Conservation (phyloP, 331 rosid genomes). For the Pyracantha coccinea region DNA sequence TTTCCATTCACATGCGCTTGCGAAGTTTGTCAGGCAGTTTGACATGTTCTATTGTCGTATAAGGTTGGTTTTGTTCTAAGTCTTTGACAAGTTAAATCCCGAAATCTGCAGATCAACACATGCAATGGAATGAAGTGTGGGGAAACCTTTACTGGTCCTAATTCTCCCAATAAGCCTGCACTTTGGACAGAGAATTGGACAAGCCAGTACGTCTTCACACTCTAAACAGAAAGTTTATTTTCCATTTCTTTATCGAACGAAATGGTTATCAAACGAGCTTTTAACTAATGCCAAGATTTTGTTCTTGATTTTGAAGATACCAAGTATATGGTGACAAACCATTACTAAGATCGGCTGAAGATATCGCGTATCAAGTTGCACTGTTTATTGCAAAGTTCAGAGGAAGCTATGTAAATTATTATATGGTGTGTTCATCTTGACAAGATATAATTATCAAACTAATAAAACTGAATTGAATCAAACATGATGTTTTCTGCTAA, state of each 20-base stretch:
- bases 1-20: background rate
- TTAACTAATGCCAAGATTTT: conserved; percentile 8
- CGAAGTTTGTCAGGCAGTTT: background rate
- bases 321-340: conserved; percentile 58
- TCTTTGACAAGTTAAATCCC: background rate
- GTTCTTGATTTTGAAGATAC: conserved; percentile 34
- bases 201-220: conserved; percentile 32
- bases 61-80: background rate
- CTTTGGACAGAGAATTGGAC: conserved; percentile 98
- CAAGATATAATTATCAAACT: background rate
- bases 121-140: conserved; percentile 87
- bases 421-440: conserved; percentile 38
- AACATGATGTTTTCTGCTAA: background rate
- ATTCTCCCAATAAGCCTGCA: conserved; percentile 75
- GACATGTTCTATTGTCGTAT: background rate
- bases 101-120: conserved; percentile 51
- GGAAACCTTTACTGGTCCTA: conserved; percentile 69
- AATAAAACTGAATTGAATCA: background rate
- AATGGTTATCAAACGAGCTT: no score
- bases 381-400: conserved; percentile 64
- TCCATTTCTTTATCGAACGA: background rate
- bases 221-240: background rate
- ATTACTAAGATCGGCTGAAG: conserved; percentile 59
- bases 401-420: conserved; percentile 76
- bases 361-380: conserved; percentile 70